These are phyloP conservation scores for Elsinoe fawcettii DNA, from an alignment of 2,329 filamentous ascomycete genomes.

Conservation along the genomic window DNA sequence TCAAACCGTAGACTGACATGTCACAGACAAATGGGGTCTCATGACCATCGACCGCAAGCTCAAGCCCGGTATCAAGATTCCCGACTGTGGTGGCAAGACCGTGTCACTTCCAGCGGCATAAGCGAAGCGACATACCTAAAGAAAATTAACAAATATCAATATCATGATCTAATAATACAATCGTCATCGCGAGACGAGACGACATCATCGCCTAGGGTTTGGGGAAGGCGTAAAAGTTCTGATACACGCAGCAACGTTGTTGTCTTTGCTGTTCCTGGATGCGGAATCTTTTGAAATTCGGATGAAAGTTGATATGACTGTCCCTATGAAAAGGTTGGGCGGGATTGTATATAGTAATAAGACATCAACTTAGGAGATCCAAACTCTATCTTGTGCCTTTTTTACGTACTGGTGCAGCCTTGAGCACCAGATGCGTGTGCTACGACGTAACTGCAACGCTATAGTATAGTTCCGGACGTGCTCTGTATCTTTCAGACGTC, in stretches of 20 bases:
- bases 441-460: no score
- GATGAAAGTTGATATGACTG: neutral
- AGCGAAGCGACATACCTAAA: neutral
- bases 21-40: slow-evolving; percentile 95
- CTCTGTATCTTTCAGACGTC: no score
- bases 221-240: slow-evolving; percentile 2
- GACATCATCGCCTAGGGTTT: neutral
- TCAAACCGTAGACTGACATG: slow-evolving; percentile 39
- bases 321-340: neutral
- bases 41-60: slow-evolving; percentile 79
- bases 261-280: neutral
- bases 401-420: no score
- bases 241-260: neutral
- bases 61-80: slow-evolving; percentile 77
- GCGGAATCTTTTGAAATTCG: neutral
- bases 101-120: neutral
- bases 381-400: neutral
- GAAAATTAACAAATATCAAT: neutral
- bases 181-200: slow-evolving; percentile 6
- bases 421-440: no score
- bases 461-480: no score
- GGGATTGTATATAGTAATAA: slow-evolving; percentile 10
- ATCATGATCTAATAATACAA: slow-evolving; percentile 10
- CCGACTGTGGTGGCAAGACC: slow-evolving; percentile 73
- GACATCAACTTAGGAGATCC: neutral